phyloP scores from a whole-genome alignment of 352 stramenopile genomes.

The Phytopythium boreale region DNA sequence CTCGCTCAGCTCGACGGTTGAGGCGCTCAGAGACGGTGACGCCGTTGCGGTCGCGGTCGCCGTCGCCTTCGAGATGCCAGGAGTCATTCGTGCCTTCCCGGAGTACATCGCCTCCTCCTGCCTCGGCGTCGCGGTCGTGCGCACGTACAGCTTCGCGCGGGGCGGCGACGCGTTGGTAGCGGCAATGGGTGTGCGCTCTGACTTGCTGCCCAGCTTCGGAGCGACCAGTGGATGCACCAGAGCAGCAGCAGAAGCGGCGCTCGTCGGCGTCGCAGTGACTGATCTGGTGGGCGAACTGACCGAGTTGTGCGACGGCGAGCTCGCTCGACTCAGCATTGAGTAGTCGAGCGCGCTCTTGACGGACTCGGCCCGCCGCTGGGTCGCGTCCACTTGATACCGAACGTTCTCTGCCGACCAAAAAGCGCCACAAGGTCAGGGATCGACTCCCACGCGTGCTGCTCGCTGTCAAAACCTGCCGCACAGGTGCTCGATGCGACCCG shows the following conservation, averaged over 20 bases:
- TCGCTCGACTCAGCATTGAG: background rate
- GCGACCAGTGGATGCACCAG: background rate
- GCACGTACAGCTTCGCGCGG: background rate
- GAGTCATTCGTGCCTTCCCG: background rate
- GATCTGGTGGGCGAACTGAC: background rate
- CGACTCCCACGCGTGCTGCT: background rate
- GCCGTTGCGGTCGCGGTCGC: background rate
- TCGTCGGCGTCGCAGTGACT: background rate
- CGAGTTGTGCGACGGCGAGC: background rate
- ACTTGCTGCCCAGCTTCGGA: background rate
- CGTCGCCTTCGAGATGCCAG: background rate
- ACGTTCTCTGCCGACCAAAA: background rate
- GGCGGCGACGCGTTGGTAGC: background rate
- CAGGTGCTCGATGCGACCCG: conserved; percentile 1
- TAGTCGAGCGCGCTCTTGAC: background rate
- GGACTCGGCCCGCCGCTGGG: background rate
- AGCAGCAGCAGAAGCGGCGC: background rate
- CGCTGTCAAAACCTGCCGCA: background rate
- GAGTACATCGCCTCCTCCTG: background rate
- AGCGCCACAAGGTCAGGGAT: background rate
- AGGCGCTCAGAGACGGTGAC: conserved; percentile 2
- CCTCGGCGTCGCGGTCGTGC: background rate
- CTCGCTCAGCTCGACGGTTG: conserved; percentile 24
- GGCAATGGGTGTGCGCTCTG: background rate
- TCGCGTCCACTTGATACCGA: background rate